Percentiles rank a stretch among this genome's conserved stretches.
These are phyloP conservation scores for Talaromyces verruculosus DNA, from an alignment of 2,329 filamentous ascomycete species.

Conservation along the genomic window DNA sequence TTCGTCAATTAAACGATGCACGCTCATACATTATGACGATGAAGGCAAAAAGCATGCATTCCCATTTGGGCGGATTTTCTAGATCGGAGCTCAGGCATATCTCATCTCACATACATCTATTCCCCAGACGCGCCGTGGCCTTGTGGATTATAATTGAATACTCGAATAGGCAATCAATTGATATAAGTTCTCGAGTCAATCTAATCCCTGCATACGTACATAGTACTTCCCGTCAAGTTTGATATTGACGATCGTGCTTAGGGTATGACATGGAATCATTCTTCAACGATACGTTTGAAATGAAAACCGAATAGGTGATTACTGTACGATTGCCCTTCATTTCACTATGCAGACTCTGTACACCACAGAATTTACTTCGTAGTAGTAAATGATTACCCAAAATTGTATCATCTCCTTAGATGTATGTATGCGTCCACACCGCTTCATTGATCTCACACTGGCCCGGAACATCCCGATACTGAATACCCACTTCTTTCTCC, in stretches of 20 bases:
- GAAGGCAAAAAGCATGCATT: background rate
- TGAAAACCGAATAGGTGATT: background rate
- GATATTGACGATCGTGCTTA: background rate
- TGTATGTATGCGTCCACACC: constrained; percentile 10
- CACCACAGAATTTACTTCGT: background rate
- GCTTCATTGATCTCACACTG: constrained; percentile 6
- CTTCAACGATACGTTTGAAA: background rate
- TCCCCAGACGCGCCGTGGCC: background rate
- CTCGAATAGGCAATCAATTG: background rate
- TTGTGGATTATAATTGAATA: background rate
- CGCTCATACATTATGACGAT: background rate
- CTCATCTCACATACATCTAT: background rate
- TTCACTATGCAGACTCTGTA: background rate
- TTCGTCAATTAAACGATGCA: background rate
- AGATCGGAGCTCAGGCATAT: background rate
- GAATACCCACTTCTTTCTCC: background rate
- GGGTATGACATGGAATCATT: background rate
- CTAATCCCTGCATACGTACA: background rate
- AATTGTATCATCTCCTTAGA: background rate
- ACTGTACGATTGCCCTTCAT: background rate
- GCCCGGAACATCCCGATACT: background rate
- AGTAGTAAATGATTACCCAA: background rate
- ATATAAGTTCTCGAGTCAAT: background rate
- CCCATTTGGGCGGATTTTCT: background rate
- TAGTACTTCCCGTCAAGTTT: background rate